Conservation (phyloP, 2,329 filamentous ascomycete genomes). For the Fusarium pininemorale region DNA sequence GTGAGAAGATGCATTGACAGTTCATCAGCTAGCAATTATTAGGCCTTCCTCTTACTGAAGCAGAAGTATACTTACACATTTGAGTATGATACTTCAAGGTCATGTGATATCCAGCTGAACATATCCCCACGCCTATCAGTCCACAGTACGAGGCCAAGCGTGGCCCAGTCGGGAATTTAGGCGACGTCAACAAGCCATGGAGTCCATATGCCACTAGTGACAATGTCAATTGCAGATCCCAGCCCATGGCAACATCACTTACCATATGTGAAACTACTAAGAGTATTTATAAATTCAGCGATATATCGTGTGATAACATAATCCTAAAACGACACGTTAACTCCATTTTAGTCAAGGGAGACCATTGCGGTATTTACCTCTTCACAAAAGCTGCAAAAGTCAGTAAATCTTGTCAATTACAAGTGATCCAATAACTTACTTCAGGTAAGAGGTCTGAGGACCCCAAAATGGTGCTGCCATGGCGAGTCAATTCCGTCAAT, state of each 20-base stretch:
- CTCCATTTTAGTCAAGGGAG: background rate
- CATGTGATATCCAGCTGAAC: slow-evolving; percentile 48
- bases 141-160: slow-evolving; percentile 50
- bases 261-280: slow-evolving; percentile 53
- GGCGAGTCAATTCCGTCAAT: background rate
- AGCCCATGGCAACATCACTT: background rate
- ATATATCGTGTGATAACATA: slow-evolving; percentile 55
- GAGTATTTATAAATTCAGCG: slow-evolving; percentile 56
- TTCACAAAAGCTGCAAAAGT: slow-evolving; percentile 42
- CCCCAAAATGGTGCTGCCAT: slow-evolving; percentile 44
- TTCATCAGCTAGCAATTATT: slow-evolving; percentile 48
- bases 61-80: slow-evolving; percentile 40
- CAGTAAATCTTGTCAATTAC: background rate
- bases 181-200: slow-evolving; percentile 46
- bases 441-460: slow-evolving; percentile 45
- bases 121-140: slow-evolving; percentile 49
- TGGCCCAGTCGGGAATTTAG: slow-evolving; percentile 27
- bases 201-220: slow-evolving; percentile 49
- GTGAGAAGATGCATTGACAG: slow-evolving; percentile 54
- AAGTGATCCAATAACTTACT: slow-evolving; percentile 21
- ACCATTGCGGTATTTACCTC: slow-evolving; percentile 32
- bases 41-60: background rate
- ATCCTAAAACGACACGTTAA: slow-evolving; percentile 37
- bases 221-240: background rate
- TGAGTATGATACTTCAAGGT: slow-evolving; percentile 49